These are phyloP conservation scores for Zalaria obscura DNA, from an alignment of 2,329 filamentous ascomycete species.

Conservation along the genomic window DNA sequence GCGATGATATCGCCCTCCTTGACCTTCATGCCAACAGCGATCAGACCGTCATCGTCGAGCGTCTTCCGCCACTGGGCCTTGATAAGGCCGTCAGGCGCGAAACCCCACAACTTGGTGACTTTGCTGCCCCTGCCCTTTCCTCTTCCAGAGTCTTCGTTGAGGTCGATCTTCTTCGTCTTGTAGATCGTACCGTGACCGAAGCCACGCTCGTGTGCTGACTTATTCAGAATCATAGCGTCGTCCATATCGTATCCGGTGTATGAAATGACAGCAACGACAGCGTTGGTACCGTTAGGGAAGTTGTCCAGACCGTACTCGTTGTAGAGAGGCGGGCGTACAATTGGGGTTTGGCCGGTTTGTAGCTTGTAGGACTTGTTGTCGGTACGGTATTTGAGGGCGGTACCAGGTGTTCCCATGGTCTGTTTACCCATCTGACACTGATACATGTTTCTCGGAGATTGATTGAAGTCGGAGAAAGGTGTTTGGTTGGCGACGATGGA, in stretches of 20 bases:
- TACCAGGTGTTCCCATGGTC: constrained; percentile 92
- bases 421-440: constrained; percentile 97
- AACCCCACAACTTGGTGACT: constrained; percentile 76
- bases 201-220: constrained; percentile 86
- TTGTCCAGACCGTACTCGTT: constrained; percentile 96
- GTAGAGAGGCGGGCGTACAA: constrained; percentile 82
- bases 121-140: constrained; percentile 40
- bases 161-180: constrained; percentile 85
- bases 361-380: constrained; percentile 96
- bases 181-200: constrained; percentile 95
- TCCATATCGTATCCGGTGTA: constrained; percentile 99
- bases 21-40: constrained; percentile 63
- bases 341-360: constrained; percentile 89
- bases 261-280: constrained; percentile 91
- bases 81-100: constrained; percentile 63
- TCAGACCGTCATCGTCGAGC: constrained; percentile 79
- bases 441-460: constrained; percentile 98
- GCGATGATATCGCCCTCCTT: constrained; percentile 72
- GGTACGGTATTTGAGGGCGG: constrained; percentile 70
- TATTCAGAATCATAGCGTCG: constrained; percentile 99
- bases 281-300: constrained; percentile 92
- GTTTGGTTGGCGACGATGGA: constrained; percentile 98
- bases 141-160: constrained; percentile 58
- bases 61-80: constrained; percentile 55
- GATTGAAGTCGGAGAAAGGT: constrained; percentile 96